phyloP scores from a whole-genome alignment of 1,139 yeast species.

The Blastobotrys illinoisensis region DNA sequence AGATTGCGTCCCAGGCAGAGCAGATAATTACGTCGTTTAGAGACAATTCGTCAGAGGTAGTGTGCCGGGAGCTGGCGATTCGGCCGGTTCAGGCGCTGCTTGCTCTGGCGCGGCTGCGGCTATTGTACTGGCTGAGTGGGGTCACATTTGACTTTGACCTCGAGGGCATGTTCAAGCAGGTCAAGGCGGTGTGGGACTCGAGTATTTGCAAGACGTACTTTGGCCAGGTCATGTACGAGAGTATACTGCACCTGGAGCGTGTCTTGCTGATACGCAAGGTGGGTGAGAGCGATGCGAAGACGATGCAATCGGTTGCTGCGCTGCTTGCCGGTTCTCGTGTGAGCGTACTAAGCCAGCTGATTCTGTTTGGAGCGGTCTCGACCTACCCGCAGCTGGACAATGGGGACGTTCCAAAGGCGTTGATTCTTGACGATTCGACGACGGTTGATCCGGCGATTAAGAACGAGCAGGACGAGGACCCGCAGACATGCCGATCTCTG shows the following conservation, averaged over 20 bases:
- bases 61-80: slow-evolving; percentile 42
- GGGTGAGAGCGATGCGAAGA: neutral
- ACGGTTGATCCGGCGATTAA: neutral
- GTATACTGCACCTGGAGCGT: neutral
- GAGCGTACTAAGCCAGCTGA: neutral
- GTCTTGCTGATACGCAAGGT: neutral
- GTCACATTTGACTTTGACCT: neutral
- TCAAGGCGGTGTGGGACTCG: neutral
- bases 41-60: neutral
- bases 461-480: neutral
- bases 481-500: neutral
- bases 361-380: neutral
- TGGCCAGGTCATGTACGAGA: neutral
- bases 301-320: neutral
- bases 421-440: neutral
- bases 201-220: neutral
- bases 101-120: slow-evolving; percentile 16
- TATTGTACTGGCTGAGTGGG: neutral
- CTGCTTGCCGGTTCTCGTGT: neutral
- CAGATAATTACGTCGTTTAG: neutral
- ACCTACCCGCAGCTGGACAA: neutral
- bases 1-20: neutral
- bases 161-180: neutral
- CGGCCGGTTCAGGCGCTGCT: slow-evolving; percentile 52
- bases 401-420: neutral